Evolutionary conservation across 495 filamentous ascomycete species (phyloP), one percentile per base, ranked within the genome.

Genomic region (Penicillium samsonianum): DNA sequence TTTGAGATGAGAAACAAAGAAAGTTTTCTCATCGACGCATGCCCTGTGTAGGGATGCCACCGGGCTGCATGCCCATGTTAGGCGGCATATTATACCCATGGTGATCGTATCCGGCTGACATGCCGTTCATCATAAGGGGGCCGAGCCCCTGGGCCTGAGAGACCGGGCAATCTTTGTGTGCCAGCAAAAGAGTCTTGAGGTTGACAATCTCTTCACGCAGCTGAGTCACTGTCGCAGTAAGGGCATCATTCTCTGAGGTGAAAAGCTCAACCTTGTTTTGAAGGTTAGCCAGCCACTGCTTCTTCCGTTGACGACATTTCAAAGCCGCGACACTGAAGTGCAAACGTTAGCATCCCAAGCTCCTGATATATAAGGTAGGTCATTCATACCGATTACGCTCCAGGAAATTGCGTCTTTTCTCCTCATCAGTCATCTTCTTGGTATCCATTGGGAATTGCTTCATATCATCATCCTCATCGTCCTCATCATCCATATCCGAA

Each of bases 351-450:
- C 33, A 55, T 28, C 12, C 35, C 30, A 16, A 61, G 5, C 10
- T 22, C 35, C 19, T 31, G 9, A 12, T 25, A 8, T 11, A 6
- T 12, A 9, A 46, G 22, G 14, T 3, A n/a, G 9, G 12, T 25
- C 45, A n/a, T 79, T 28, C 90, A 65, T 84, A 97, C 94, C 94
- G 82, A 71, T 98, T 98, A 31, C 94, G 80, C 64, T 98, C 94
- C 9, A 98, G 78, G 74, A 98, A 98, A 65, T 98, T 98, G 77
- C 94, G 96, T 38, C 94, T 77, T 80, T 98, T 98, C 75, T 98
- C 94, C 68, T 98, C 94, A 62, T 98, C 94, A 12, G 94, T 98
- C 95, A 98, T 97, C 78, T 98, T 98, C 78, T 86, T 89, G 40
- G 66, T 73, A 58, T 73, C 75, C 53, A 45, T 70, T 46, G 44